Evolutionary conservation across 129 eudicot species (phyloP).

Genomic region (Flaveria sonorensis): DNA sequence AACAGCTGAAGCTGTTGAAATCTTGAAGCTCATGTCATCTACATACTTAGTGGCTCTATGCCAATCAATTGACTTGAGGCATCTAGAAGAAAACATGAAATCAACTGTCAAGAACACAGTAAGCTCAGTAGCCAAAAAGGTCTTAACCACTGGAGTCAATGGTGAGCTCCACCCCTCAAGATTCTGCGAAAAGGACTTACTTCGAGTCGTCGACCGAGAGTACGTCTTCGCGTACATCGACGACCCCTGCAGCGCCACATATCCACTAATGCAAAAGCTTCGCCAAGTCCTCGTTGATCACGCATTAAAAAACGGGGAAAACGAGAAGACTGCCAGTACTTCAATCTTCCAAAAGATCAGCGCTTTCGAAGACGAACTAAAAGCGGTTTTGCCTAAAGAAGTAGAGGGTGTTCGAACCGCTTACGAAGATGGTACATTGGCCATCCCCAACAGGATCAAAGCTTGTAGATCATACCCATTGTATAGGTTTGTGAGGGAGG

Average conservation of each 20-base stretch:
- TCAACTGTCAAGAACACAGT: slow-evolving; percentile 69
- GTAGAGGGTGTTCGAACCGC: slow-evolving; percentile 55
- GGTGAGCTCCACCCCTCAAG: slow-evolving; percentile 78
- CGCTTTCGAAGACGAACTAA: slow-evolving; percentile 61
- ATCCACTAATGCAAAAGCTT: slow-evolving; percentile 74
- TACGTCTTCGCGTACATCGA: slow-evolving; percentile 64
- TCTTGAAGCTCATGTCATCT: slow-evolving; percentile 74
- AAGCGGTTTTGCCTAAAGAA: slow-evolving; percentile 57
- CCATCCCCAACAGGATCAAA: slow-evolving; percentile 53
- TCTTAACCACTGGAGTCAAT: slow-evolving; percentile 57
- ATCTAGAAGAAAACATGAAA: slow-evolving; percentile 73
- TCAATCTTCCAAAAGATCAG: slow-evolving; percentile 71
- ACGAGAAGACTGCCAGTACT: slow-evolving; percentile 44
- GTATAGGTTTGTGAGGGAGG: slow-evolving; percentile 66
- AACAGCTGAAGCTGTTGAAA: slow-evolving; percentile 78
- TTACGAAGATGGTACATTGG: slow-evolving; percentile 49
- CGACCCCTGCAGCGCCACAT: slow-evolving; percentile 58
- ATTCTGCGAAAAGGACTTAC: slow-evolving; percentile 67
- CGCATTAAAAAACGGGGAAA: slow-evolving; percentile 53
- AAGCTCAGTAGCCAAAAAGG: slow-evolving; percentile 66
- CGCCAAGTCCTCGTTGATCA: slow-evolving; percentile 74
- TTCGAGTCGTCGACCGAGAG: slow-evolving; percentile 64
- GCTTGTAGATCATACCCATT: slow-evolving; percentile 73
- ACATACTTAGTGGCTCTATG: slow-evolving; percentile 70
- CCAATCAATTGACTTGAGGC: slow-evolving; percentile 80